Conservation (phyloP, 371 early-diverging fungal species). For the Rhizopus arrhizus region DNA sequence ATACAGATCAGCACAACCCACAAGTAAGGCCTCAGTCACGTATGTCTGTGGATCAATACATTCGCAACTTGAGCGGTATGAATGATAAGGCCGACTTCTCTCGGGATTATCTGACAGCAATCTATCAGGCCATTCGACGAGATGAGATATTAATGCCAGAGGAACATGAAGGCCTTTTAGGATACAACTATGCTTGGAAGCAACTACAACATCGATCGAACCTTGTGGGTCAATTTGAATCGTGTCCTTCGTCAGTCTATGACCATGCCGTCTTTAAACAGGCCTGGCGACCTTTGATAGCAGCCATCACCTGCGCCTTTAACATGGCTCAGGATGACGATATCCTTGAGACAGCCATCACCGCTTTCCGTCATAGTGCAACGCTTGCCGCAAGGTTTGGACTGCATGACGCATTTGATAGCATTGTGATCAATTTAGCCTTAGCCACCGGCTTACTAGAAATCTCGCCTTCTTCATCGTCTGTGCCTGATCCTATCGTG, state of each 20-base stretch:
- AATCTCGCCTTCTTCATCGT: slow-evolving; percentile 33
- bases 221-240: slow-evolving; percentile 47
- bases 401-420: slow-evolving; percentile 77
- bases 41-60: slow-evolving; percentile 85
- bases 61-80: slow-evolving; percentile 77
- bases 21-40: slow-evolving; percentile 73
- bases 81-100: slow-evolving; percentile 77
- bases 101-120: slow-evolving; percentile 67
- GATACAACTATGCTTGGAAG: slow-evolving; percentile 95
- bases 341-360: slow-evolving; percentile 77
- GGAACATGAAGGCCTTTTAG: slow-evolving; percentile 90
- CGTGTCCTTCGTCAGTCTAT: slow-evolving; percentile 56
- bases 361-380: slow-evolving; percentile 82
- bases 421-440: slow-evolving; percentile 72
- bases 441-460: slow-evolving; percentile 77
- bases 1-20: slow-evolving; percentile 94
- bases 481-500: slow-evolving; percentile 60
- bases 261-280: slow-evolving; percentile 68
- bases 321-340: slow-evolving; percentile 80
- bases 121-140: slow-evolving; percentile 76
- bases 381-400: slow-evolving; percentile 73
- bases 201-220: slow-evolving; percentile 71
- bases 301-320: slow-evolving; percentile 77
- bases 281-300: slow-evolving; percentile 64
- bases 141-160: slow-evolving; percentile 87